Evolutionary conservation across 768 basidiomycete species (phyloP).

Genomic region (Wakefieldia striispora): DNA sequence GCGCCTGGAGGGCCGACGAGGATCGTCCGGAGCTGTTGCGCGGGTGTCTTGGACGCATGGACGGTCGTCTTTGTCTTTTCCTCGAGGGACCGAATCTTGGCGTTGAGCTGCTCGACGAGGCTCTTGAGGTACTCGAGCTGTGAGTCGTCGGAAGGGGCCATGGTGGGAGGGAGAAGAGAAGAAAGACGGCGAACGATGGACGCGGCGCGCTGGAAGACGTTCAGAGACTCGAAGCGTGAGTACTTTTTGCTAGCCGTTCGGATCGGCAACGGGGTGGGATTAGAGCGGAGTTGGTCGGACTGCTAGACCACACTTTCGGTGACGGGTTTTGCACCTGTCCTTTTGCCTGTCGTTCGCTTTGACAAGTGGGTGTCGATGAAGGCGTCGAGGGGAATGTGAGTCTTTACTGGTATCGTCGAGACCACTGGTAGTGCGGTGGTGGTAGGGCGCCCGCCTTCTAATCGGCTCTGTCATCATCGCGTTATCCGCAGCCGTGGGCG

Average conservation of each 20-base stretch:
- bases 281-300: conserved; percentile 25
- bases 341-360: background rate
- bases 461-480: too few relatives aligned
- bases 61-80: conserved; percentile 52
- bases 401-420: too few relatives aligned
- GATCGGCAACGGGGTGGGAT: conserved; percentile 11
- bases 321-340: background rate
- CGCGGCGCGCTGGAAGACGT: too few relatives aligned
- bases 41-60: conserved; percentile 53
- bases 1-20: conserved; percentile 96
- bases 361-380: too few relatives aligned
- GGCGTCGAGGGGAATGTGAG: too few relatives aligned
- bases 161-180: conserved; percentile 25
- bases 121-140: conserved; percentile 88
- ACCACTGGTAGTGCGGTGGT: too few relatives aligned
- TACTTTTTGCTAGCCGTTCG: conserved; percentile 1
- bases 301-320: too few relatives aligned
- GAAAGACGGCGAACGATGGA: background rate
- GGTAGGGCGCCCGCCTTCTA: too few relatives aligned
- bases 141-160: conserved; percentile 65
- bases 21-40: conserved; percentile 83
- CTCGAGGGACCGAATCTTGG: conserved; percentile 85
- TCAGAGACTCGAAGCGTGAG: background rate
- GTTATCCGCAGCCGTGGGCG: too few relatives aligned
- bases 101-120: conserved; percentile 85